Conservation (phyloP, 306 rosid species). For the Pyrus communis region DNA sequence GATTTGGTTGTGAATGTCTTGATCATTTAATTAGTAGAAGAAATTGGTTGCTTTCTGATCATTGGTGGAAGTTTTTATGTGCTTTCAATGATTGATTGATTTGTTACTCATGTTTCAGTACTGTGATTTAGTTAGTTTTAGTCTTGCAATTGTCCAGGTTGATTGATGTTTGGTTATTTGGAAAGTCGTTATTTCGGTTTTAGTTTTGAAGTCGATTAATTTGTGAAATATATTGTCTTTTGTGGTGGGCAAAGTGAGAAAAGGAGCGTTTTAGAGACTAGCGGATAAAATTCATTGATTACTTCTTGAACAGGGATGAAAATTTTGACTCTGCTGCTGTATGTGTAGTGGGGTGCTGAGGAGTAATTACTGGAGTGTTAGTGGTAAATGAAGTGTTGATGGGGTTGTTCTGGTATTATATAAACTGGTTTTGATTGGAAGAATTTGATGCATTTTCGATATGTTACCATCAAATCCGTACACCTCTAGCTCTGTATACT, state of each 20-base stretch:
- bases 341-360: no score
- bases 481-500: no score
- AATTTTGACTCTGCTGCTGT: no score
- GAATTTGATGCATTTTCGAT: no score
- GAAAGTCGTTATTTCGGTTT: neutral
- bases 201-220: neutral
- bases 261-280: neutral
- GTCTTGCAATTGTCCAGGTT: neutral
- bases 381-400: no score
- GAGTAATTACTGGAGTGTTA: no score
- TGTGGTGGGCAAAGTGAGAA: neutral
- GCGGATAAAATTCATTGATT: neutral
- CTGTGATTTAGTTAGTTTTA: neutral
- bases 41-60: neutral
- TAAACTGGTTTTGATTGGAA: no score
- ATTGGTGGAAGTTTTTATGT: neutral
- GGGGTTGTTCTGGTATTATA: no score
- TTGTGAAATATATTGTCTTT: neutral
- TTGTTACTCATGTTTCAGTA: neutral
- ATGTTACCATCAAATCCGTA: no score
- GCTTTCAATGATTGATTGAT: neutral
- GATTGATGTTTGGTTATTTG: neutral
- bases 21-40: neutral
- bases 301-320: neutral
- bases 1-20: neutral